Evolutionary conservation across 176 grass and related monocot species (phyloP).

Genomic region (Carex myosuroides): DNA sequence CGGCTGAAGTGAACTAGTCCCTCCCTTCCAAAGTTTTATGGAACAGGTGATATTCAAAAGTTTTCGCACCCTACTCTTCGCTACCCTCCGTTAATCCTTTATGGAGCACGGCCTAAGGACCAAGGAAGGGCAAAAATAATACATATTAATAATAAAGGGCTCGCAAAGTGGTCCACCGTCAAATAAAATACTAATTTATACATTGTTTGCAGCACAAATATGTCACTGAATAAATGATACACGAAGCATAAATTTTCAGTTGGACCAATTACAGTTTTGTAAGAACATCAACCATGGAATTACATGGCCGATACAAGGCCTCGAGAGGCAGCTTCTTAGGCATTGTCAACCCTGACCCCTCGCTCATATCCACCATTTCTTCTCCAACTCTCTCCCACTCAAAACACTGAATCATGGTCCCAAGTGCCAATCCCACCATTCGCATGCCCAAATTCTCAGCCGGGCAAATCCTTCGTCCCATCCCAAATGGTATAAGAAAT

Average conservation of each 20-base stretch:
- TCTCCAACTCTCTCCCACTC: conserved; percentile 13
- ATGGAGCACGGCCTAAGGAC: too few relatives aligned
- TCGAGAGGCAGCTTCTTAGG: conserved; percentile 25
- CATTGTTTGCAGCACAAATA: neutral
- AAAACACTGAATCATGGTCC: conserved; percentile 42
- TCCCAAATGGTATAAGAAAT: conserved; percentile 33
- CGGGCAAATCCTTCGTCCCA: conserved; percentile 26
- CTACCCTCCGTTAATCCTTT: too few relatives aligned
- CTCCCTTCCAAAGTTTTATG: too few relatives aligned
- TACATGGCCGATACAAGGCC: conserved; percentile 16
- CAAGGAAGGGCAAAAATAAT: too few relatives aligned
- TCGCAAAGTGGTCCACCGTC: neutral
- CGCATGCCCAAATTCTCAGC: conserved; percentile 27
- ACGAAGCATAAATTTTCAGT: neutral
- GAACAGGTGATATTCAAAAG: too few relatives aligned
- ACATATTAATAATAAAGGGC: too few relatives aligned
- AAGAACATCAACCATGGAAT: conserved; percentile 23
- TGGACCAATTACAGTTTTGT: neutral
- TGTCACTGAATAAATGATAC: neutral
- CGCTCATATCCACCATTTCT: conserved; percentile 23
- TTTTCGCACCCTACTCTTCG: too few relatives aligned
- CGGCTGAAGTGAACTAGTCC: too few relatives aligned
- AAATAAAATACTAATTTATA: neutral
- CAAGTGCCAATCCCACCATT: conserved; percentile 32
- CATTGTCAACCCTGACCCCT: conserved; percentile 30